Base-by-base conservation (phyloP, 2,329 filamentous ascomycete species). In the Endoconidiophora polonica region DNA sequence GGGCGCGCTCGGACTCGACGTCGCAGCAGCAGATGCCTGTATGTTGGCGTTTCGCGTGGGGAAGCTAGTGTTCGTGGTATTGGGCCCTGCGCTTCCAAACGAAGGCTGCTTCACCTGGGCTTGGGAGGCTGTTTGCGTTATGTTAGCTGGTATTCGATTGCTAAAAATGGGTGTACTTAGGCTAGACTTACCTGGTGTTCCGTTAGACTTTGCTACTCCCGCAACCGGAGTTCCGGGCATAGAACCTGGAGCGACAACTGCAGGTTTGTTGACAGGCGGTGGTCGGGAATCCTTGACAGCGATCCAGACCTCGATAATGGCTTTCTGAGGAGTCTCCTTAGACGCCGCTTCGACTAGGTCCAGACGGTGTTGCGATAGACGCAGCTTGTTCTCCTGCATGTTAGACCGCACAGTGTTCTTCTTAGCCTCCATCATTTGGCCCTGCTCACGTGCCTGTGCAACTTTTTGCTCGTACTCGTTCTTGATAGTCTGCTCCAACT, bases 301-400 rank as follows among this genome's bases (percentile, higher is more conserved):
- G 37, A 48, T 79, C 84, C 86, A 95, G 0, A 95, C 88, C 63
- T 95, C 87, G 7, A 69, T 76, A 3, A 96, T 86, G 0, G 87
- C 77, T 60, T 79, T 80, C 58, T 90, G 73, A 0, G 90, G 90
- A 0, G 88, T 95, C 44, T 94, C 83, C n/a, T 72, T 73, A 0
- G 83, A 86, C 10, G 90, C 88, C 44, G 78, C 83, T 59, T 87
- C 76, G 3, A 96, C 83, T 1, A 91, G 77, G 1, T 76, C 74
- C 29, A 93, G 66, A 66, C 91, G 93, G 3, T 81, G 83, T 46
- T 72, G 71, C 0, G 79, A 76, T 6, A 68, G 66, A 54, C 73
- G 76, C 44, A 73, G 66, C 60, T 81, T 78, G 57, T 81, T 84
- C 57, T 90, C 81, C 4, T 79, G 69, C 77, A 93, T 83, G 61